Percentiles rank a stretch among this genome's conserved stretches.
These are phyloP conservation scores for Babesia sp. DNA, from an alignment of 169 alveolate species.

Conservation along the genomic window DNA sequence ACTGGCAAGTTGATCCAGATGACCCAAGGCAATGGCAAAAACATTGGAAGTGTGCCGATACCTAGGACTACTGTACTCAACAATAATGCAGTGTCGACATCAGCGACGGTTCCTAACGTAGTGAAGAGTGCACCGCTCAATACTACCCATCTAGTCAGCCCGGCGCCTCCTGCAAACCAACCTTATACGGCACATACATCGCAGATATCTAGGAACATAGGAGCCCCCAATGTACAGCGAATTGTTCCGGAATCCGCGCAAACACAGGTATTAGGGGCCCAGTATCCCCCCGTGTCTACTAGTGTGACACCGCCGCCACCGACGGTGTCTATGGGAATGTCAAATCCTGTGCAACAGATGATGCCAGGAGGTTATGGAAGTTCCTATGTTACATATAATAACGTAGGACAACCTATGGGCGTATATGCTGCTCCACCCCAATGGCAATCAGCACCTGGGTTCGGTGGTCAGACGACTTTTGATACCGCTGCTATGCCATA, in stretches of 20 bases:
- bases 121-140: slow-evolving; percentile 6
- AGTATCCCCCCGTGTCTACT: background rate
- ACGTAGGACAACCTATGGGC: too few relatives aligned
- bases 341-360: too few relatives aligned
- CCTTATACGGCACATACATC: slow-evolving; percentile 14
- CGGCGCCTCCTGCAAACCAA: background rate
- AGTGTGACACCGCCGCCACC: background rate
- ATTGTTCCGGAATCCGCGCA: background rate
- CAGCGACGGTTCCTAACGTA: background rate
- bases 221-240: background rate
- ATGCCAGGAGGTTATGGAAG: too few relatives aligned
- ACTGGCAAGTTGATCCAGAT: slow-evolving; percentile 58
- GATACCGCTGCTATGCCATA: background rate
- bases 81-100: background rate
- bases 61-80: slow-evolving; percentile 12
- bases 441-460: background rate
- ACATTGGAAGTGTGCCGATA: background rate
- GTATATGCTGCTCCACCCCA: background rate
- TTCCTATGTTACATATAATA: too few relatives aligned
- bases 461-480: background rate
- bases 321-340: background rate
- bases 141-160: background rate
- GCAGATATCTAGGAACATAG: slow-evolving; percentile 23
- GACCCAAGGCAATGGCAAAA: background rate
- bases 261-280: background rate